Evolutionary conservation across 495 filamentous ascomycete species (phyloP).

Genomic region (Pyrenopolyporus hunteri): DNA sequence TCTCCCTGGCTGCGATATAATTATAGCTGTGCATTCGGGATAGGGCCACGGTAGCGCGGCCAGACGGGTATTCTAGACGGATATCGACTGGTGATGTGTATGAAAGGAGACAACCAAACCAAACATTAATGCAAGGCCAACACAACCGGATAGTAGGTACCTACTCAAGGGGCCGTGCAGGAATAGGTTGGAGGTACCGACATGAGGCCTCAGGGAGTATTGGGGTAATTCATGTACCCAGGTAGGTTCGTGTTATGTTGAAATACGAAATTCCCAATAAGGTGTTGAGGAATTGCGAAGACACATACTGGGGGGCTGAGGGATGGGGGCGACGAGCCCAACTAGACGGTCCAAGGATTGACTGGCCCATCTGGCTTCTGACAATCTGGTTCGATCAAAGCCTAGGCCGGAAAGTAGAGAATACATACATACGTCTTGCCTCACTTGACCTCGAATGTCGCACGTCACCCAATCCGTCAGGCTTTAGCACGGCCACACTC

Average conservation of each 20-base stretch:
- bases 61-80: conserved; percentile 35
- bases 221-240: conserved; percentile 18
- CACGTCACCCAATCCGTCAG: conserved; percentile 23
- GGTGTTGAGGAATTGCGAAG: conserved; percentile 9
- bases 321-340: conserved; percentile 41
- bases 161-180: not conserved
- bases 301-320: conserved; percentile 27
- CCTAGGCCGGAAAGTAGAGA: conserved; percentile 31
- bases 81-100: conserved; percentile 25
- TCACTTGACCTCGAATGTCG: conserved; percentile 48
- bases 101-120: conserved; percentile 33
- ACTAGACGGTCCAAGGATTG: conserved; percentile 36
- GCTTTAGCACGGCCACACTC: conserved; percentile 28
- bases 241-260: conserved; percentile 15
- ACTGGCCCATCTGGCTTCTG: conserved; percentile 36
- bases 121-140: conserved; percentile 51
- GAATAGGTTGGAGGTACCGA: conserved; percentile 19
- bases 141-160: conserved; percentile 33
- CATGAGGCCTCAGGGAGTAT: too few relatives aligned
- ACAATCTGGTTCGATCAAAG: conserved; percentile 26
- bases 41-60: conserved; percentile 30
- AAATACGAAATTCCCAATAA: conserved; percentile 13
- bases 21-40: conserved; percentile 29
- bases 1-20: conserved; percentile 25
- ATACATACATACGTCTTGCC: conserved; percentile 48